These are phyloP conservation scores for Aspergillus latus DNA, from an alignment of 2,329 filamentous ascomycete genomes.

Conservation along the genomic window DNA sequence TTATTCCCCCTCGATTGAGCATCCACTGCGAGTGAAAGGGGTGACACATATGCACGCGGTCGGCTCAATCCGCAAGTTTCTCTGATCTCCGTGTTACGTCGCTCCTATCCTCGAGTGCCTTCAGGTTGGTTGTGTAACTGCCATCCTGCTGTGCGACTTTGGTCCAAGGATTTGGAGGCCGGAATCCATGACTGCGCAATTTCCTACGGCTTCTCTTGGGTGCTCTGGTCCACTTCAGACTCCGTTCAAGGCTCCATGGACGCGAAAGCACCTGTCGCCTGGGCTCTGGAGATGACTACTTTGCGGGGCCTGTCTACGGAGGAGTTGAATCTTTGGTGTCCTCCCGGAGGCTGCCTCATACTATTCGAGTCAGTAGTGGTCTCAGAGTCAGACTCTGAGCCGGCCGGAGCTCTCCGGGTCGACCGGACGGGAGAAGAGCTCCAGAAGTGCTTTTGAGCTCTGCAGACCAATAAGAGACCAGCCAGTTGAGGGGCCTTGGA, in stretches of 20 bases:
- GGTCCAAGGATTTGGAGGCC: conserved; percentile 13
- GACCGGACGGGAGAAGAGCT: background rate
- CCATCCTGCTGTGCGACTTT: conserved; percentile 5
- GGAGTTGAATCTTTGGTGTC: conserved; percentile 1
- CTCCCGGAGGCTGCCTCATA: background rate
- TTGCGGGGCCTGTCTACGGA: conserved; percentile 3
- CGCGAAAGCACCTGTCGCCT: background rate
- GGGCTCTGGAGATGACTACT: conserved; percentile 1
- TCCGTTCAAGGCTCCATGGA: background rate
- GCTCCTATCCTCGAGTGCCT: background rate
- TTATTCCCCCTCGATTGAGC: background rate
- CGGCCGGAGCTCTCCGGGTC: background rate
- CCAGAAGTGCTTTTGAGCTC: background rate
- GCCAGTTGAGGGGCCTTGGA: background rate
- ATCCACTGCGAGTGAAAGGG: conserved; percentile 6
- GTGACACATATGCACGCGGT: background rate
- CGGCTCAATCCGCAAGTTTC: background rate
- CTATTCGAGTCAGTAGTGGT: background rate
- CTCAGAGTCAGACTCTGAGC: no score
- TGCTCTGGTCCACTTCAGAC: background rate
- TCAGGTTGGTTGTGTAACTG: conserved; percentile 2
- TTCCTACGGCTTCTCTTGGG: conserved; percentile 5
- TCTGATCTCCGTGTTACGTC: conserved; percentile 7
- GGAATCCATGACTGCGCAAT: conserved; percentile 12
- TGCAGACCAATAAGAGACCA: background rate